phyloP scores from a whole-genome alignment of 2,329 filamentous ascomycete species.

The Fusarium sacchari region DNA sequence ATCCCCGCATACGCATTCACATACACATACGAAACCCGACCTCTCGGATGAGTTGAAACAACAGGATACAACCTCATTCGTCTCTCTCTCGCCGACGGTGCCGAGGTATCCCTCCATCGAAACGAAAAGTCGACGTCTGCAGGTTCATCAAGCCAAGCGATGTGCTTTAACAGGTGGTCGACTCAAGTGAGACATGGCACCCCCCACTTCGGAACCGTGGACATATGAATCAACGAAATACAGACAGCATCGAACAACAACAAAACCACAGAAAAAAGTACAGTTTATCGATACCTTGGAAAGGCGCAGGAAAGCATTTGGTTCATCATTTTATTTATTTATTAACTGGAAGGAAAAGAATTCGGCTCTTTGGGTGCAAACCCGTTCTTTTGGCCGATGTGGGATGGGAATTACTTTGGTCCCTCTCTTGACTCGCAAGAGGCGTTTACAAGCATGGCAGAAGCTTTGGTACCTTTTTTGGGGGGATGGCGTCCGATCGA shows the following conservation, averaged over 20 bases:
- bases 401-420: background rate
- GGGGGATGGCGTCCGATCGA: conserved; percentile 12
- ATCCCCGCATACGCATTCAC: conserved; percentile 9
- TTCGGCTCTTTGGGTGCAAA: conserved; percentile 42
- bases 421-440: conserved; percentile 4
- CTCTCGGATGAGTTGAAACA: conserved; percentile 26
- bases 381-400: conserved; percentile 30
- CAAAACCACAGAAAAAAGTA: conserved; percentile 26
- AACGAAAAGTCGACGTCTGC: conserved; percentile 17
- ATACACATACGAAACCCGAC: conserved; percentile 17
- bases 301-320: conserved; percentile 28
- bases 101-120: background rate
- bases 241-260: conserved; percentile 7
- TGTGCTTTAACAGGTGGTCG: conserved; percentile 16
- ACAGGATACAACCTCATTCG: background rate
- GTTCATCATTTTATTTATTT: background rate
- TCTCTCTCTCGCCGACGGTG: conserved; percentile 11
- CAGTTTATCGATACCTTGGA: conserved; percentile 24
- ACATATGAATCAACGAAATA: conserved; percentile 29
- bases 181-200: conserved; percentile 28
- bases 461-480: conserved; percentile 28
- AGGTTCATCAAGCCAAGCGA: conserved; percentile 12
- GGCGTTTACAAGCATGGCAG: background rate
- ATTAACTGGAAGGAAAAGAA: conserved; percentile 35
- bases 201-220: conserved; percentile 27